Base-by-base conservation (phyloP, 306 rosid genomes). In the Quercus parvula region DNA sequence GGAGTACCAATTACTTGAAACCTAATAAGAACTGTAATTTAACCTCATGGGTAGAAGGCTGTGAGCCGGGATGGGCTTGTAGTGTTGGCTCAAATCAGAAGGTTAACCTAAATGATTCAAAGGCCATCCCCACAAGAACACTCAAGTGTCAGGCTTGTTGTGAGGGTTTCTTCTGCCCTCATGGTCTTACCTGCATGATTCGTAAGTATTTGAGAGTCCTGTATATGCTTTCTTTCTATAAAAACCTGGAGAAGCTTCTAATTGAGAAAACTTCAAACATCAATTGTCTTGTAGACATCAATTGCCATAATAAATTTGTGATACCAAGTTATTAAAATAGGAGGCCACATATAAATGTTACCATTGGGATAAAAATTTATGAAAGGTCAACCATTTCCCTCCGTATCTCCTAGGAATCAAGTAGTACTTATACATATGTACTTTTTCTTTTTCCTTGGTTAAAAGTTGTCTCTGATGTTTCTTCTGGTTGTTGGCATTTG, bases 1-100 rank as follows among this genome's bases (percentile, higher is more conserved):
- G 31, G 38, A 79, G 81, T 83, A 90, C 85, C 80, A 85, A 84
- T 81, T 91, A 90, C 74, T 79, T 93, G 80, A 91, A 81, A 84
- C 98, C 91, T 63, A 96, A 93, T 81, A 87, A 77, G 88, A 96
- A 96, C 76, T 96, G 99, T 84, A 96, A 96, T 89, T 88, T 96
- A 79, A 85, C 98, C 72, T 83, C 97, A 27, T 96, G 99, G 99
- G 87, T 89, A 75, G 54, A 97, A 58, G 97, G 99, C n/a, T 96
- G 99, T 33, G 98, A 96, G 87, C 99, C 99, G 19, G 99, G 99
- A 79, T 96, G 99, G 97, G 98, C 98, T 25, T 96, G 99, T 56
- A 83, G 93, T 82, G 79, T 81, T 56, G 89, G 73, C 74, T 75
- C 84, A 14, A 56, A 79, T 71, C 86, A 90, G 86, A 81, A 78